A percentile compares a stretch with the other conserved stretches of the same genome.
Conservation (phyloP, 2,329 filamentous ascomycete species). For the Didymellaceae sp. region DNA sequence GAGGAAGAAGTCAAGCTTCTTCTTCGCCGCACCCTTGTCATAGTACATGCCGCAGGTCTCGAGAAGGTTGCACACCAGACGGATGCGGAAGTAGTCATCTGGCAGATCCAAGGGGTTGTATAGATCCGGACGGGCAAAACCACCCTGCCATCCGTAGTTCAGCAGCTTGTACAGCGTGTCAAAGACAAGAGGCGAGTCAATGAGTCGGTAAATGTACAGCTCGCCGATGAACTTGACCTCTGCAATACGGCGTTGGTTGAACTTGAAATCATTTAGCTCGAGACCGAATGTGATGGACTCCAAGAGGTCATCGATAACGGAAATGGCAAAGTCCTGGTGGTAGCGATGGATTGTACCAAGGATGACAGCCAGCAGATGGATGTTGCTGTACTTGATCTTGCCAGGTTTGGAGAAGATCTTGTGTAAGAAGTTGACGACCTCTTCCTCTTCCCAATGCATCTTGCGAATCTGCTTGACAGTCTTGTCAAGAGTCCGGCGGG, state of each 20-base stretch:
- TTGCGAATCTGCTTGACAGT: constrained; percentile 93
- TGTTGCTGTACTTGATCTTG: constrained; percentile 97
- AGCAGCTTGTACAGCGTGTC: constrained; percentile 94
- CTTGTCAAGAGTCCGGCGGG: constrained; percentile 91
- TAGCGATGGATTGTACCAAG: constrained; percentile 89
- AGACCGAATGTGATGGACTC: constrained; percentile 88
- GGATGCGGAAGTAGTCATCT: constrained; percentile 95
- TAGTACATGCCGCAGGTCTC: constrained; percentile 98
- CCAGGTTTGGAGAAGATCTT: constrained; percentile 96
- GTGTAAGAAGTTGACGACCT: constrained; percentile 79
- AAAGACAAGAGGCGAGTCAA: constrained; percentile 94
- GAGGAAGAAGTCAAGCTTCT: constrained; percentile 97
- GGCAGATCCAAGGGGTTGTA: constrained; percentile 82
- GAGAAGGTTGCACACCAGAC: constrained; percentile 84
- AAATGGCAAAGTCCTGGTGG: constrained; percentile 87
- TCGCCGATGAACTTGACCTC: constrained; percentile 97
- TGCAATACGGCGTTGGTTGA: constrained; percentile 91
- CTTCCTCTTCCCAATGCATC: constrained; percentile 94
- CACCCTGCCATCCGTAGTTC: constrained; percentile 85
- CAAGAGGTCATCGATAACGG: constrained; percentile 88
- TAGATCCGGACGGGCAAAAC: constrained; percentile 79
- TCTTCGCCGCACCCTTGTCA: constrained; percentile 88
- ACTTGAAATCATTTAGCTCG: constrained; percentile 96
- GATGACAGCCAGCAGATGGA: constrained; percentile 89
- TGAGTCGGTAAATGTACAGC: constrained; percentile 95